These are phyloP conservation scores for Aspergillus tamarii DNA, from an alignment of 2,329 filamentous ascomycete genomes.

Conservation along the genomic window DNA sequence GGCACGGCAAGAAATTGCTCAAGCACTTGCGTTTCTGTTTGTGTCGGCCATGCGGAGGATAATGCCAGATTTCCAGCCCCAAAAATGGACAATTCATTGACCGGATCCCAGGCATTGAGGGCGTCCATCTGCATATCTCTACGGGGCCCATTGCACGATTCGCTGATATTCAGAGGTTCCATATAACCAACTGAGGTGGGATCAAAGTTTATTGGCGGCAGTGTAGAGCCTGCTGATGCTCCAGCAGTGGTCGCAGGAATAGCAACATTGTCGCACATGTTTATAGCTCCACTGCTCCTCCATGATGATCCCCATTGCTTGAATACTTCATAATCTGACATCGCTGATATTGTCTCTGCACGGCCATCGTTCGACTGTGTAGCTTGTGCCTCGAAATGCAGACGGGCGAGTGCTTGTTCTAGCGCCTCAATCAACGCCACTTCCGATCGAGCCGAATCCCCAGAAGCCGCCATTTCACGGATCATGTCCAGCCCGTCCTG, in stretches of 20 bases:
- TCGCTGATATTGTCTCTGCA: neutral
- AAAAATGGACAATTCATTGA: conserved; percentile 20
- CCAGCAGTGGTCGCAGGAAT: neutral
- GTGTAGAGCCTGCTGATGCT: neutral
- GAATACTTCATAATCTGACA: conserved; percentile 23
- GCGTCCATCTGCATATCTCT: conserved; percentile 3
- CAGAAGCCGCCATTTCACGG: conserved; percentile 34
- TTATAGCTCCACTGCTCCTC: neutral
- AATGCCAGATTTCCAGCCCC: conserved; percentile 15
- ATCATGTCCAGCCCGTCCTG: conserved; percentile 34
- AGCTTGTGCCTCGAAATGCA: conserved; percentile 14
- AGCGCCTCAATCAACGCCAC: conserved; percentile 36
- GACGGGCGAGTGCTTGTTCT: conserved; percentile 28
- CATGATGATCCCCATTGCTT: conserved; percentile 23
- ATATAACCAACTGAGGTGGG: neutral
- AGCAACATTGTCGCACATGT: neutral
- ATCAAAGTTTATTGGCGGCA: neutral
- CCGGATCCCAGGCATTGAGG: conserved; percentile 15
- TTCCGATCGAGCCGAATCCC: conserved; percentile 36
- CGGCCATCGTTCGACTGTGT: neutral
- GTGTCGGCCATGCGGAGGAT: conserved; percentile 19
- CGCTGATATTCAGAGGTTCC: neutral
- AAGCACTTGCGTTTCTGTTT: conserved; percentile 25
- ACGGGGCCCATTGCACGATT: neutral
- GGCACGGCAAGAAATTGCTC: conserved; percentile 22